Base-by-base conservation (phyloP, 2,329 filamentous ascomycete species). In the Pyrenophora seminiperda region DNA sequence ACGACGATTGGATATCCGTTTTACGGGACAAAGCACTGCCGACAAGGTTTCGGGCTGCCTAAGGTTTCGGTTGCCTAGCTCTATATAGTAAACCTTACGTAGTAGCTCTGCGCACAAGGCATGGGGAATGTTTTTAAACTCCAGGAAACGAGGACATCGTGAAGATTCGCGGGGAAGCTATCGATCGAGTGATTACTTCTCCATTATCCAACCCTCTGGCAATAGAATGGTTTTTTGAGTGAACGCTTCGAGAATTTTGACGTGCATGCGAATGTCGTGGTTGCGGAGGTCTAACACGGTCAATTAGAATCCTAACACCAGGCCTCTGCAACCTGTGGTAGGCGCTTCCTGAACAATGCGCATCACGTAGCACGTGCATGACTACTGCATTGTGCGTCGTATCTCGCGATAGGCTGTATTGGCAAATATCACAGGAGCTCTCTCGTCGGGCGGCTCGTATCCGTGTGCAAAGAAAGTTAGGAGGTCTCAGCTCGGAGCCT, bases 41-140 rank as follows among this genome's bases (percentile, higher is more conserved):
- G 41, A 39, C 31, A 41, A 22, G 18, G 34, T 49, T 42, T 52
- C 54, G 54, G 52, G n/a, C n/a, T n/a, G n/a, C n/a, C n/a, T n/a
- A 41, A 22, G 18, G 34, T 49, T 42, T 52, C 54, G 54, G 52
- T 19, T 44, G 40, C 20, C 57, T 60, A 60, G 39, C 57, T 48
- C 19, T 11, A 47, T 44, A n/a, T n/a, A n/a, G n/a, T n/a, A n/a
- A 6, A 42, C 38, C n/a, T n/a, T n/a, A n/a, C n/a, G n/a, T n/a
- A 14, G 14, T 58, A 58, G 57, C 33, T 27, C 14, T 45, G 33
- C 38, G 41, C 42, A 40, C 32, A 29, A 43, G 41, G 39, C 42
- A 50, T 50, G 51, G 43, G 54, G 51, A 58, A 56, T 54, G 50
- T 54, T 32, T n/a, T n/a, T n/a, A n/a, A 24, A 58, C 57, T 47